Conservation (phyloP, 495 filamentous ascomycete species). For the Rhypophila decipiens region DNA sequence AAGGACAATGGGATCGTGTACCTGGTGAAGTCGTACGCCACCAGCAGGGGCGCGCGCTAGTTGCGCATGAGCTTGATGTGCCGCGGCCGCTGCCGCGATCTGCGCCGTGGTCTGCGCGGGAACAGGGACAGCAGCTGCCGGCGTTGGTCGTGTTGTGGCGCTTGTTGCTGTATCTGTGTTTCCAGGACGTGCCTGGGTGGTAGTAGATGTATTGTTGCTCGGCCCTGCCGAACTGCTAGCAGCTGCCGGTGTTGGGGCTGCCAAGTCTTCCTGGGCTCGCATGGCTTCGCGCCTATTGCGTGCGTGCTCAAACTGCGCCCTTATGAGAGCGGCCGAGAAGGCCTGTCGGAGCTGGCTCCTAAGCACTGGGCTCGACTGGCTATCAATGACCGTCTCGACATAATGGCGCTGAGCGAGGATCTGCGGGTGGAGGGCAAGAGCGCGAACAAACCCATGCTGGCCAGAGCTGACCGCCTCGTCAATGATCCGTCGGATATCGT, state of each 20-base stretch:
- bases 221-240: not conserved
- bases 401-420: constrained; percentile 35
- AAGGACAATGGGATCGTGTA: constrained; percentile 13
- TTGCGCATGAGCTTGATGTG: constrained; percentile 18
- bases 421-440: constrained; percentile 36
- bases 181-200: not conserved
- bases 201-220: not conserved
- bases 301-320: constrained; percentile 38
- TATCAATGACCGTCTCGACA: constrained; percentile 37
- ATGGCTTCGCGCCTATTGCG: constrained; percentile 18
- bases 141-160: not conserved
- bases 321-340: constrained; percentile 31
- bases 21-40: constrained; percentile 19
- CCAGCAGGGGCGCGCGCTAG: constrained; percentile 9
- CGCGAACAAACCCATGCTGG: constrained; percentile 32
- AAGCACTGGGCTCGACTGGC: constrained; percentile 30
- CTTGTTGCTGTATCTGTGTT: not conserved
- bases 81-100: constrained; percentile 13
- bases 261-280: constrained; percentile 14
- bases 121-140: not conserved
- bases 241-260: not conserved
- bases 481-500: constrained; percentile 34
- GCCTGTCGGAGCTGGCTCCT: constrained; percentile 38
- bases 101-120: not conserved
- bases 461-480: constrained; percentile 39